Evolutionary conservation across 23 red algal genomes (phyloP).

Genomic region (Gracilaria gracilis): DNA sequence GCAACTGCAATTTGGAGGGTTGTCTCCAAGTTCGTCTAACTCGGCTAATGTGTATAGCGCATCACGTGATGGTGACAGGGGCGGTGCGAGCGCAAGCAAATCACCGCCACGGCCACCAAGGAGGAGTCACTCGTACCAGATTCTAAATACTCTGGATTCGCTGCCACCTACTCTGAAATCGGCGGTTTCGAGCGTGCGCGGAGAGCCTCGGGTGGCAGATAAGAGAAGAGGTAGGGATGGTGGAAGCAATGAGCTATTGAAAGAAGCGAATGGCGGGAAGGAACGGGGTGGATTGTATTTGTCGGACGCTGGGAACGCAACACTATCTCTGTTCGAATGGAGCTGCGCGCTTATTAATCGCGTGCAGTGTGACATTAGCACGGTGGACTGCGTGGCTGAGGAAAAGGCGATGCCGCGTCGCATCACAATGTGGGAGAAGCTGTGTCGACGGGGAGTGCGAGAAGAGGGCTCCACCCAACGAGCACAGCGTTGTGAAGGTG

Average conservation of each 20-base stretch:
- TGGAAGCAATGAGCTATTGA: not conserved
- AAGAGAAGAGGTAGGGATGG: not conserved
- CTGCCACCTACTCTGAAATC: slow-evolving; percentile 19
- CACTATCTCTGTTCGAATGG: slow-evolving; percentile 66
- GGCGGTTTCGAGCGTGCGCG: not conserved
- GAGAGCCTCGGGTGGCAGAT: not conserved
- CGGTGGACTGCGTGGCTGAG: slow-evolving; percentile 10
- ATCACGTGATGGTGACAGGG: slow-evolving; percentile 15
- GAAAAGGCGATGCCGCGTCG: slow-evolving; percentile 45
- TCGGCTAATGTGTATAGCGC: not conserved
- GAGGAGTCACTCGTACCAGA: slow-evolving; percentile 60
- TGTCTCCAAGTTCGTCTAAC: not conserved
- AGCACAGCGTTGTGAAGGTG: no score
- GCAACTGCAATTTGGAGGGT: not conserved
- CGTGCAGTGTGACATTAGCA: slow-evolving; percentile 25
- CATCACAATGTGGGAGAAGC: slow-evolving; percentile 52
- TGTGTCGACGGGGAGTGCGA: not conserved
- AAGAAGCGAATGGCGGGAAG: not conserved
- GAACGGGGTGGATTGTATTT: not conserved
- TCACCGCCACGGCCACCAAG: slow-evolving; percentile 53
- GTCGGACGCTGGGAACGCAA: slow-evolving; percentile 30
- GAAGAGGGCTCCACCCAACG: not conserved
- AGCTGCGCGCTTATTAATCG: slow-evolving; percentile 51
- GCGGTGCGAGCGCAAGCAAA: not conserved
- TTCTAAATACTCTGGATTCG: slow-evolving; percentile 52